Base-by-base conservation (phyloP, 2,329 filamentous ascomycete genomes). In the Monilinia fructicola region DNA sequence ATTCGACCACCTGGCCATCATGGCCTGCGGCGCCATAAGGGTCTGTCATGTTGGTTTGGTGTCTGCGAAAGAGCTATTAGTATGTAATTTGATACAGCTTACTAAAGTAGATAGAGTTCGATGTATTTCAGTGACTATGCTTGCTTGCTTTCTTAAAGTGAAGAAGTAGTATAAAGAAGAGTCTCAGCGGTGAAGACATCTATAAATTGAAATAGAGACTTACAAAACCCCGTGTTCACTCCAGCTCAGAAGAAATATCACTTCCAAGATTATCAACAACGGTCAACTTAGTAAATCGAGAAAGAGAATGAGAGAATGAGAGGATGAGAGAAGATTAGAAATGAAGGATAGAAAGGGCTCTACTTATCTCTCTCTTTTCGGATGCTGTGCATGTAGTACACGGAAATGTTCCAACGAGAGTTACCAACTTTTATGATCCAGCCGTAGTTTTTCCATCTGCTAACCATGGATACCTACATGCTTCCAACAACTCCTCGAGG, bases 1-100 rank as follows among this genome's bases (percentile, higher is more conserved):
- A 74, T 68, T 74, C 71, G 42, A 40, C 5, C 12, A 11, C 18
- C 16, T 42, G 54, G 16, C 44, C 38, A 44, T 55, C 63, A 35
- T 62, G 50, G 35, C 23, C 23, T 63, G 60, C n/a, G 28, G 48
- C 4, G 16, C 48, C 35, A 21, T 54, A 23, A 6, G 48, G 46
- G n/a, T 44, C 56, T 54, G 46, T 55, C 64, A 66, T 66, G 38
- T 38, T 62, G 48, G 12, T 50, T 60, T 12, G 7, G 35, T 18
- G 28, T 54, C 50, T 55, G 50, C 3, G 7, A 42, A 42, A 23
- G 14, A 23, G 21, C 9, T 35, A 26, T 64, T 46, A 64, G 52
- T 21, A 46, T 23, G 23, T 9, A 21, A 26, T 26, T 7, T 38
- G 1, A 7, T 14, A 26, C 3, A 3, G 7, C 14, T 31, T 35